phyloP scores from a whole-genome alignment of 805 yeast species.

The Yamadazyma endophytica region DNA sequence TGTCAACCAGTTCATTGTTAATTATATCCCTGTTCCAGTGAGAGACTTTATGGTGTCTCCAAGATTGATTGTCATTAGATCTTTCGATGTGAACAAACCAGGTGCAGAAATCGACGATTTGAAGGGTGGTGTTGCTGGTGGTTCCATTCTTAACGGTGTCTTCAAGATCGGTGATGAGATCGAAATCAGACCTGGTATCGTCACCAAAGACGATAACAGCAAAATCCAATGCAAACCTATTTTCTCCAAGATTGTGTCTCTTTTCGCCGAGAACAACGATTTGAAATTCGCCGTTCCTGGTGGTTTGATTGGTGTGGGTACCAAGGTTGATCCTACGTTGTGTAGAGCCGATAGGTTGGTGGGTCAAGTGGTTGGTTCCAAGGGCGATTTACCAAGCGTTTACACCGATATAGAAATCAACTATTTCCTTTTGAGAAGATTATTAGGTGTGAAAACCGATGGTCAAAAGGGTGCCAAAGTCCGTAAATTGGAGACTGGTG shows the following conservation, averaged over 20 bases:
- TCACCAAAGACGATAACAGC: slow-evolving; percentile 84
- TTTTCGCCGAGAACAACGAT: slow-evolving; percentile 97
- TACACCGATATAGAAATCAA: slow-evolving; percentile 97
- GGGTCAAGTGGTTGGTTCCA: slow-evolving; percentile 98
- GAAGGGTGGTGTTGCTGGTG: slow-evolving; percentile 99
- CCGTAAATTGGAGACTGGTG: slow-evolving; percentile 88
- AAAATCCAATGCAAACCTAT: slow-evolving; percentile 95
- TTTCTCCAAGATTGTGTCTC: slow-evolving; percentile 86
- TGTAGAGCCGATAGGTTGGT: slow-evolving; percentile 99
- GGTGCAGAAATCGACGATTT: slow-evolving; percentile 96
- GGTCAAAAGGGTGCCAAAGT: slow-evolving; percentile 94
- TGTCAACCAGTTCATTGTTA: slow-evolving; percentile 93
- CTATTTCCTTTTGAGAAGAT: slow-evolving; percentile 92
- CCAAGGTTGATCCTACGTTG: slow-evolving; percentile 96
- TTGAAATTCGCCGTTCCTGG: slow-evolving; percentile 99
- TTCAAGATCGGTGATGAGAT: slow-evolving; percentile 96
- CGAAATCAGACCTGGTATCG: slow-evolving; percentile 98
- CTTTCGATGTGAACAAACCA: slow-evolving; percentile 98
- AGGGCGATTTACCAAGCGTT: slow-evolving; percentile 91
- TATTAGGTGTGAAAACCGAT: slow-evolving; percentile 97
- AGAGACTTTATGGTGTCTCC: slow-evolving; percentile 95
- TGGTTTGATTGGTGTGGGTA: slow-evolving; percentile 99
- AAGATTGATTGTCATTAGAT: slow-evolving; percentile 92
- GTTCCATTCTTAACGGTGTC: slow-evolving; percentile 95
- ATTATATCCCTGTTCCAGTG: slow-evolving; percentile 91